These are phyloP conservation scores for Tripterygium wilfordii DNA, from an alignment of 177 flowering plant species.

Conservation along the genomic window DNA sequence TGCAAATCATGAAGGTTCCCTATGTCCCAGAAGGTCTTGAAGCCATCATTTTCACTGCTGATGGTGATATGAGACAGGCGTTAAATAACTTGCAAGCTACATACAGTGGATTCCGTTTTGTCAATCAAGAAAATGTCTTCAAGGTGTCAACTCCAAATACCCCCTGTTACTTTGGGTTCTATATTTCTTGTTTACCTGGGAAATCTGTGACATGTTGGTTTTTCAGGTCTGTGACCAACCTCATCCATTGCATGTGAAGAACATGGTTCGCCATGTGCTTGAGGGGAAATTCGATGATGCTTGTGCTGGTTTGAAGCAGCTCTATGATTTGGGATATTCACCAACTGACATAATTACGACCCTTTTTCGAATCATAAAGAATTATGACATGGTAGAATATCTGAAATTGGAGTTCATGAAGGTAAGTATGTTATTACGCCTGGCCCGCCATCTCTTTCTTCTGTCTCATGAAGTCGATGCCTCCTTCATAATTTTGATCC, in stretches of 20 bases:
- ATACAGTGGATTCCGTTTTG: constrained; percentile 86
- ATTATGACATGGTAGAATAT: constrained; percentile 96
- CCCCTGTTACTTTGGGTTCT: neutral
- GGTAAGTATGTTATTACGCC: constrained; percentile 32
- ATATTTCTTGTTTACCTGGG: neutral
- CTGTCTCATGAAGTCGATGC: too few relatives aligned
- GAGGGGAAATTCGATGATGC: constrained; percentile 97
- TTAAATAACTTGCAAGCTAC: constrained; percentile 97
- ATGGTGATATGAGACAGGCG: constrained; percentile 99
- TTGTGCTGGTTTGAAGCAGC: constrained; percentile 82
- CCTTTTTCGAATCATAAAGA: constrained; percentile 86
- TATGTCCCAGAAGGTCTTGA: constrained; percentile 94
- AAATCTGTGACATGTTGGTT: neutral
- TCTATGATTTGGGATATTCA: constrained; percentile 94
- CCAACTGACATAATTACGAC: constrained; percentile 98
- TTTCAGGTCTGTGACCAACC: constrained; percentile 98
- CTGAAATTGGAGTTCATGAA: constrained; percentile 94
- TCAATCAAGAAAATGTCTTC: constrained; percentile 96
- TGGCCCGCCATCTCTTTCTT: too few relatives aligned
- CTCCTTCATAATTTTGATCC: neutral
- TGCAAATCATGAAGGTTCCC: constrained; percentile 61
- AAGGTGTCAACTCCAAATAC: constrained; percentile 43
- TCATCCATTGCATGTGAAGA: constrained; percentile 95
- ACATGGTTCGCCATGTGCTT: constrained; percentile 71
- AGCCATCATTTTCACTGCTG: constrained; percentile 96